Evolutionary conservation across 805 yeast genomes (phyloP).

Genomic region (Hanseniaspora thailandica): DNA sequence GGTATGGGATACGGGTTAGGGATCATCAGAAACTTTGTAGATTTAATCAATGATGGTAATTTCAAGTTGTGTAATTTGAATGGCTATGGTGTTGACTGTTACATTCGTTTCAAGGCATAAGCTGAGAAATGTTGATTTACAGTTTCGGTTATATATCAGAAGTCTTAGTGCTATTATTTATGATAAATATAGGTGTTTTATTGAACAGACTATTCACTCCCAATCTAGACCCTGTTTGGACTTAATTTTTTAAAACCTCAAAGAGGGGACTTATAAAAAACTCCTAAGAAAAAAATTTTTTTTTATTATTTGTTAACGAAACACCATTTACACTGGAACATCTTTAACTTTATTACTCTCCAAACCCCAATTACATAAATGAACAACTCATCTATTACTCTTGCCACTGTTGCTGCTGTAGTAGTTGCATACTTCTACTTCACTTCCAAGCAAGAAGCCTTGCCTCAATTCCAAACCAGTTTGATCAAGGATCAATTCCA

Average conservation of each 20-base stretch:
- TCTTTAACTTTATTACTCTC: neutral
- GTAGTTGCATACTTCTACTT: conserved; percentile 24
- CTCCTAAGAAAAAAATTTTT: no score
- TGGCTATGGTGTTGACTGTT: conserved; percentile 74
- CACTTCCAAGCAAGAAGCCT: conserved; percentile 35
- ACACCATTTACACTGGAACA: neutral
- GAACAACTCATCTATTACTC: conserved; percentile 10
- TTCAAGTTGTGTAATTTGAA: conserved; percentile 56
- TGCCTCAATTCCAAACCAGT: neutral
- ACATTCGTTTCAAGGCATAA: conserved; percentile 35
- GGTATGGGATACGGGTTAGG: conserved; percentile 97
- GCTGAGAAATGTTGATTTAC: neutral
- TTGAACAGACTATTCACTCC: no score
- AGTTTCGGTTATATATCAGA: neutral
- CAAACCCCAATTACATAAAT: neutral
- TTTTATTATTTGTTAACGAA: no score
- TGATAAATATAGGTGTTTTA: no score
- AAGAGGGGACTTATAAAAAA: no score
- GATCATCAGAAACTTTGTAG: conserved; percentile 61
- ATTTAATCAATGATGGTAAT: conserved; percentile 53
- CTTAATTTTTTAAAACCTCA: no score
- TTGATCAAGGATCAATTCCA: conserved; percentile 57
- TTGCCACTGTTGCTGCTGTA: conserved; percentile 18
- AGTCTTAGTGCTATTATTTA: no score
- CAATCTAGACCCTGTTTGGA: no score